A percentile compares a stretch with the other conserved stretches of the same genome.
phyloP scores from a whole-genome alignment of 1,284 basidiomycete species.

The Heterobasidion occidentale region DNA sequence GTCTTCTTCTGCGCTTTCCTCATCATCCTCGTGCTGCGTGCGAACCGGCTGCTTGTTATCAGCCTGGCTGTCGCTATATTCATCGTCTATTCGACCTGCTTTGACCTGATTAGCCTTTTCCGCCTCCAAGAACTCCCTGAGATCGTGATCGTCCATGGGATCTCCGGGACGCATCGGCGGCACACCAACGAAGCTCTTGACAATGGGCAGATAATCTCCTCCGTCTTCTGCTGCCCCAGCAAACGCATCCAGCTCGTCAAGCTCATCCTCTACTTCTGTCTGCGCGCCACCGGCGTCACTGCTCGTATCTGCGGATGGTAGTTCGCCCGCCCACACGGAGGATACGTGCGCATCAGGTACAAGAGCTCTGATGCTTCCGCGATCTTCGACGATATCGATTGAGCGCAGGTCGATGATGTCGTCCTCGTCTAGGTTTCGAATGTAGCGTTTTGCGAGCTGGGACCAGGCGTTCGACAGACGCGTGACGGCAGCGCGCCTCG shows the following conservation, averaged over 20 bases:
- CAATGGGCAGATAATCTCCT: slow-evolving; percentile 12
- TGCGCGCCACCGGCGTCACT: slow-evolving; percentile 21
- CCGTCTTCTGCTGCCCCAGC: slow-evolving; percentile 34
- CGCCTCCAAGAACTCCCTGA: slow-evolving; percentile 57
- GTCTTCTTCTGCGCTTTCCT: not conserved
- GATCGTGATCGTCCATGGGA: slow-evolving; percentile 48
- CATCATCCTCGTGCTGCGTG: not conserved
- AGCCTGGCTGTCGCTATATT: slow-evolving; percentile 34
- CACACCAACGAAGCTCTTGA: not conserved
- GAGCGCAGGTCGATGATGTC: slow-evolving; percentile 65
- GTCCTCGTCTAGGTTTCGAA: slow-evolving; percentile 60
- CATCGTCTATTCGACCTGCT: slow-evolving; percentile 30
- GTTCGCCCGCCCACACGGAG: slow-evolving; percentile 30
- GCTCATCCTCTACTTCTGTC: slow-evolving; percentile 27
- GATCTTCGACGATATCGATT: slow-evolving; percentile 52
- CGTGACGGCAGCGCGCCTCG: slow-evolving; percentile 45
- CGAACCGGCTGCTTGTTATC: not conserved
- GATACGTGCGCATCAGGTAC: slow-evolving; percentile 23
- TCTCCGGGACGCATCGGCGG: slow-evolving; percentile 14
- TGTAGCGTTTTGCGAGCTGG: slow-evolving; percentile 57
- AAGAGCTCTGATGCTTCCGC: slow-evolving; percentile 49
- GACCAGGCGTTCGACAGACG: slow-evolving; percentile 59
- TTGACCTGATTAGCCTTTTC: slow-evolving; percentile 41
- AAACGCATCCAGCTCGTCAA: slow-evolving; percentile 27
- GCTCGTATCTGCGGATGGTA: slow-evolving; percentile 24